A percentile compares a stretch with the other conserved stretches of the same genome.
Conservation (phyloP, 2,329 filamentous ascomycete species). For the Fusarium nematophilum region DNA sequence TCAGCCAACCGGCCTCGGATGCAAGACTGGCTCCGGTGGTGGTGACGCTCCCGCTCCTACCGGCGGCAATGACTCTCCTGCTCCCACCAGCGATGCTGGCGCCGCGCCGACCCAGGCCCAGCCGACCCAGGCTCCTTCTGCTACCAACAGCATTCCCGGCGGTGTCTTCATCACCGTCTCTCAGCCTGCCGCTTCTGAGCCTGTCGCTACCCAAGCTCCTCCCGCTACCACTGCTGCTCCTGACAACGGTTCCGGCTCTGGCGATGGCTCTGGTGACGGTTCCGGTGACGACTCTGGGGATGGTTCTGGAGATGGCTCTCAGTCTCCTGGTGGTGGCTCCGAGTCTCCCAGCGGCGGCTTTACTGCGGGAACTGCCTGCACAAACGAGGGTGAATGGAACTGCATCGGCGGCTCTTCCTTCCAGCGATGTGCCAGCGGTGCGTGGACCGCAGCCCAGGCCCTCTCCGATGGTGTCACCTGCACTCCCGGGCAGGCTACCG, state of each 20-base stretch:
- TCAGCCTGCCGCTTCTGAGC: slow-evolving; percentile 9
- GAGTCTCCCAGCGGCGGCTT: slow-evolving; percentile 42
- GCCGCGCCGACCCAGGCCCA: not conserved
- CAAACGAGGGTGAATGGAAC: slow-evolving; percentile 63
- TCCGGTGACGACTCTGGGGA: slow-evolving; percentile 3
- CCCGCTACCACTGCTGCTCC: not conserved
- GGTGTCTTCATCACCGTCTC: slow-evolving; percentile 56
- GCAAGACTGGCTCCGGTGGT: slow-evolving; percentile 38
- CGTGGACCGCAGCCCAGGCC: slow-evolving; percentile 57
- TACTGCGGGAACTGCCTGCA: slow-evolving; percentile 58
- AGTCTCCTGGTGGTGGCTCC: slow-evolving; percentile 36
- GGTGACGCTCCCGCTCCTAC: slow-evolving; percentile 52
- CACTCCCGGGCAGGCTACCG: slow-evolving; percentile 52
- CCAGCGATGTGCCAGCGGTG: slow-evolving; percentile 66
- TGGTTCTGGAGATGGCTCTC: slow-evolving; percentile 17
- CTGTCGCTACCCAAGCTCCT: slow-evolving; percentile 37
- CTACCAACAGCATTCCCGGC: slow-evolving; percentile 43
- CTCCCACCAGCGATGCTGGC: not conserved
- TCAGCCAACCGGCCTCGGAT: slow-evolving; percentile 38
- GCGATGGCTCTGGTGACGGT: not conserved
- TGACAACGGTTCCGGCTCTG: not conserved
- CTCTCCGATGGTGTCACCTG: slow-evolving; percentile 62
- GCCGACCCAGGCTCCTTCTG: slow-evolving; percentile 1
- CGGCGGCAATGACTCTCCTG: slow-evolving; percentile 28
- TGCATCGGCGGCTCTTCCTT: slow-evolving; percentile 62